These are phyloP conservation scores for Penicillium verrucosum DNA, from an alignment of 2,329 filamentous ascomycete species.

Conservation along the genomic window DNA sequence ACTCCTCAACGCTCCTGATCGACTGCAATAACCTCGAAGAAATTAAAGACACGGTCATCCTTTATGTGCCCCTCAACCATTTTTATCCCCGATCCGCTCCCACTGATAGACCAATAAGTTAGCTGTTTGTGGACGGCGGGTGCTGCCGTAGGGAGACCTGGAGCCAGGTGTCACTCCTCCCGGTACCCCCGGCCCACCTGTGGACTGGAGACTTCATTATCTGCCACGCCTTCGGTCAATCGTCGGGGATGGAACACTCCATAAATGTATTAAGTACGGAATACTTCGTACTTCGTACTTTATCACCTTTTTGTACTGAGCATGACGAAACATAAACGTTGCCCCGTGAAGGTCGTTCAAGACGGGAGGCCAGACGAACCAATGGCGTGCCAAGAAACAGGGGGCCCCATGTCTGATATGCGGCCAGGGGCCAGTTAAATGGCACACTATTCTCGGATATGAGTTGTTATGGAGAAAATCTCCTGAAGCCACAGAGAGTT, in stretches of 20 bases:
- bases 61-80: not conserved
- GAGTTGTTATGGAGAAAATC: not conserved
- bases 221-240: not conserved
- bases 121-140: constrained; percentile 12
- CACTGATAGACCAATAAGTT: not conserved
- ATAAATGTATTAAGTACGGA: not conserved
- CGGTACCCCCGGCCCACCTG: not conserved
- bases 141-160: constrained; percentile 7
- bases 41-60: not conserved
- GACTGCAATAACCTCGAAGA: not conserved
- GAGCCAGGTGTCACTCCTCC: not conserved
- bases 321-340: not conserved
- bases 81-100: not conserved
- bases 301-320: not conserved
- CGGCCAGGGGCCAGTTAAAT: not conserved
- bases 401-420: not conserved
- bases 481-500: not conserved
- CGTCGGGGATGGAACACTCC: not conserved
- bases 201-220: not conserved
- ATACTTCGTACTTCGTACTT: not conserved
- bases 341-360: not conserved
- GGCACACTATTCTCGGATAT: not conserved
- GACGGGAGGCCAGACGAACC: not conserved
- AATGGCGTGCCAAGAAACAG: not conserved
- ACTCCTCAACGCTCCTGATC: constrained; percentile 1